Conservation (phyloP, 2,329 filamentous ascomycete species). For the Fusarium globosum region DNA sequence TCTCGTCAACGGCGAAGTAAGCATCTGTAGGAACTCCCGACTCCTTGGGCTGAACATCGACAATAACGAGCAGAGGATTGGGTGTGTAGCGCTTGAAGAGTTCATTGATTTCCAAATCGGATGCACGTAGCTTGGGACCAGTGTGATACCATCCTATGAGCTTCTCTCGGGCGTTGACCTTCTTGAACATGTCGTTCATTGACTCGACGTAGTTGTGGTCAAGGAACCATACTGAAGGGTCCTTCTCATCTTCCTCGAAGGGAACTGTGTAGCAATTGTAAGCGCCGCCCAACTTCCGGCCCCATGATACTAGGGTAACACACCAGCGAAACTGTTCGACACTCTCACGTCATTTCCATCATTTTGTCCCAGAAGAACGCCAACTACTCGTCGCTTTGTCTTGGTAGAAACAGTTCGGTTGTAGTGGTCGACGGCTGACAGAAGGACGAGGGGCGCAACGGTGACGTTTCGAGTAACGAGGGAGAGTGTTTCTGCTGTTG, state of each 20-base stretch:
- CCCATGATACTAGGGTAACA: slow-evolving; percentile 31
- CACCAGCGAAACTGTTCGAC: slow-evolving; percentile 98
- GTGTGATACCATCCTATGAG: slow-evolving; percentile 99
- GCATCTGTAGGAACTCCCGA: slow-evolving; percentile 97
- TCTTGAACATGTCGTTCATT: slow-evolving; percentile 99
- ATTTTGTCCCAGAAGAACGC: slow-evolving; percentile 94
- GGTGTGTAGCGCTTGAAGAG: slow-evolving; percentile 99
- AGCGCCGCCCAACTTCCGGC: slow-evolving; percentile 19
- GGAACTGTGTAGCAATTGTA: slow-evolving; percentile 71
- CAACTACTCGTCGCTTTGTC: slow-evolving; percentile 87
- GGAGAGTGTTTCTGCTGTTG: slow-evolving; percentile 94
- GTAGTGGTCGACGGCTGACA: slow-evolving; percentile 98
- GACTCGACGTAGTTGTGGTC: slow-evolving; percentile 99
- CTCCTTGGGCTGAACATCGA: slow-evolving; percentile 98
- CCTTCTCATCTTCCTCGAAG: slow-evolving; percentile 98
- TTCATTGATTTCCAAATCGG: slow-evolving; percentile 99
- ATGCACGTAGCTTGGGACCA: slow-evolving; percentile 94
- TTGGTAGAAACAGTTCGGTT: slow-evolving; percentile 91
- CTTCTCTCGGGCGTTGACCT: slow-evolving; percentile 98
- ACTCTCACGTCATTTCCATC: slow-evolving; percentile 96
- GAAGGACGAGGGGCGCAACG: slow-evolving; percentile 95
- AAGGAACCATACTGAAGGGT: slow-evolving; percentile 98
- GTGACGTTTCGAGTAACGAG: slow-evolving; percentile 95
- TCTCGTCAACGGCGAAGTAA: slow-evolving; percentile 99
- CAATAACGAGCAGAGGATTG: slow-evolving; percentile 95